Base-by-base conservation (phyloP, 495 filamentous ascomycete species). In the Penicillium canescens region DNA sequence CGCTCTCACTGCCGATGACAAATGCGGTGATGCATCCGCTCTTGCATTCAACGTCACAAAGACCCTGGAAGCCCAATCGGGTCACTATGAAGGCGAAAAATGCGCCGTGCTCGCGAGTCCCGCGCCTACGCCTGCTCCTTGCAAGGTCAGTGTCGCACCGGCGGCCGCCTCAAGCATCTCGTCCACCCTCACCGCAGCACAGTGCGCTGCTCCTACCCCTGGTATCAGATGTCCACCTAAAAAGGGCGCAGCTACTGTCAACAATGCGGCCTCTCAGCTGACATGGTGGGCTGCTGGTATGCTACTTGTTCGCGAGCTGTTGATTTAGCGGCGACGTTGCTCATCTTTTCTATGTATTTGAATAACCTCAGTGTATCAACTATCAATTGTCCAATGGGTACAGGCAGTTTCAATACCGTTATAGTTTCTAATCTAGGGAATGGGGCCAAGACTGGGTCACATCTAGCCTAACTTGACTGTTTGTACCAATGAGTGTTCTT, bases 71-170 rank as follows among this genome's bases (percentile, higher is more conserved):
- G 46, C 46, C 5, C 46, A 11, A 50, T 7, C 35, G 35, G 7
- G 46, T 9, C 10, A 38, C 16, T 26, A 16, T 38, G 20, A 38
- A 24, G 46, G 46, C 46, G 36, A 50, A 26, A 40, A 38, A 38
- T 50, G 46, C 36, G 46, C 46, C 36, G 46, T 50, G 21, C 46
- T 50, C 35, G 42, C 24, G 42, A 45, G 42, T 45, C 42, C 42
- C 20, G 20, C 42, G 18, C 42, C 42, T 31, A 45, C 42, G 2
- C 42, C 42, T 45, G 42, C 42, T 45, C 42, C 42, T 45, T 45
- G 42, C 23, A 45, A 45, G 42, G 23, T 14, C 24, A 45, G 42
- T 31, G 42, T 45, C 20, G 14, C 42, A 31, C 42, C 42, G 7
- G 42, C 42, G 21, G 42, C 42, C 24, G 42, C 42, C 24, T 45